Evolutionary conservation across 139 green algal genomes (phyloP), one percentile per base, ranked within the genome.

Genomic region (Ettlia oleoabundans): DNA sequence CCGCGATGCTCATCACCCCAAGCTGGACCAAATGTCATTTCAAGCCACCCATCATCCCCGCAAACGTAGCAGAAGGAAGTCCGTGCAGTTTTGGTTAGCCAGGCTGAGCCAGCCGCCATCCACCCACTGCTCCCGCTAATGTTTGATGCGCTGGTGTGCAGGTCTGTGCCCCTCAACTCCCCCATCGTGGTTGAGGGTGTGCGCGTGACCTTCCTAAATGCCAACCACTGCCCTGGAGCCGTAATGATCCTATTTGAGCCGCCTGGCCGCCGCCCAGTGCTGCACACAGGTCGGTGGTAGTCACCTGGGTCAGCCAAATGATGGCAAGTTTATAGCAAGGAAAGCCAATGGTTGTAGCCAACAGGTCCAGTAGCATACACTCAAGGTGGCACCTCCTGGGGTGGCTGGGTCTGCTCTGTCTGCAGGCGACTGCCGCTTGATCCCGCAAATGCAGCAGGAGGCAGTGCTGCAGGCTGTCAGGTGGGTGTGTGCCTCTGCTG

Each of bases 181-280:
- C 84, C 89, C 22, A 63, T 84, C 22, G 18, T 83, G 67, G 82
- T 95, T n/a, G 88, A 93, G 24, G 93, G 91, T 8, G 81, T 89
- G 47, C 70, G 62, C 0, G 89, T 98, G 35, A 98, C 96, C 1
- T 92, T 98, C 42, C 67, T 98, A 58, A 92, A 98, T 47, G 96
- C 96, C 66, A 98, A 98, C 84, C 96, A 98, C 89, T 98, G 96
- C 91, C 96, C 96, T 0, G 96, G 95, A 0, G 93, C 92, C 0
- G 88, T 74, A 15, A 95, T 96, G 91, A 63, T 88, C 30, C 55
- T 96, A 24, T 91, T 96, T 32, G 80, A 94, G 84, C 73, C 82
- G 8, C 85, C 86, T 2, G 87, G 65, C 19, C 52, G 52, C 21
- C 82, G 78, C 26, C 90, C 93, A 1, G 86, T 98, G 62, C 89